phyloP scores from a whole-genome alignment of 768 basidiomycete species.

The Russula brevipes region DNA sequence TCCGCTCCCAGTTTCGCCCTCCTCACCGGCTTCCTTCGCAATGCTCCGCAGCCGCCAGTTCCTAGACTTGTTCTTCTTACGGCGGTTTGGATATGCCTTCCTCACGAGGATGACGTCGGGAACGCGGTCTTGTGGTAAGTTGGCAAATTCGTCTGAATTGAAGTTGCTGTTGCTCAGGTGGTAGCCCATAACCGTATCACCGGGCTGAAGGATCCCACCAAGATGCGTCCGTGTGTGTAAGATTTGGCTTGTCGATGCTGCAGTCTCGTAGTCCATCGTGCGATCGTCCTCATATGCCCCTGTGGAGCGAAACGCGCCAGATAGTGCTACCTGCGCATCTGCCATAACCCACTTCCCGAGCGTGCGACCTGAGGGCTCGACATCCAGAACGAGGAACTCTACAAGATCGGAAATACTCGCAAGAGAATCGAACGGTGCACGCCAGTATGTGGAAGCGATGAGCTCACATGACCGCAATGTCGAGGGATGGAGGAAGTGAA shows the following conservation, averaged over 20 bases:
- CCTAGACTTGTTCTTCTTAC: conserved; percentile 84
- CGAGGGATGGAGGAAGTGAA: conserved; percentile 86
- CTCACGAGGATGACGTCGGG: conserved; percentile 92
- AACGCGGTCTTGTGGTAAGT: conserved; percentile 57
- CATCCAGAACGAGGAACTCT: conserved; percentile 92
- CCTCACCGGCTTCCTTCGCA: conserved; percentile 86
- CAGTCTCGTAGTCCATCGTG: conserved; percentile 55
- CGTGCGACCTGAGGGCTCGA: conserved; percentile 73
- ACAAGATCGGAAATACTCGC: conserved; percentile 80
- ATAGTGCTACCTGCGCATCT: conserved; percentile 85
- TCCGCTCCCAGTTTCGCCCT: conserved; percentile 69
- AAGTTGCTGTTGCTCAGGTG: conserved; percentile 85
- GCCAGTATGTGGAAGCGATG: conserved; percentile 78
- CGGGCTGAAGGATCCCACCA: conserved; percentile 88
- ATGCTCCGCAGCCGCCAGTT: conserved; percentile 90
- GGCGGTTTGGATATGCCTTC: conserved; percentile 89
- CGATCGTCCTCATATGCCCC: conserved; percentile 37
- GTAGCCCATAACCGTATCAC: conserved; percentile 90
- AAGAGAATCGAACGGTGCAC: conserved; percentile 81
- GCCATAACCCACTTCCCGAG: conserved; percentile 80
- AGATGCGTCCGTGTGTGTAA: conserved; percentile 96
- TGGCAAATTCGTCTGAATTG: conserved; percentile 83
- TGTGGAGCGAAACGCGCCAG: conserved; percentile 68
- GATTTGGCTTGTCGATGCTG: conserved; percentile 64
- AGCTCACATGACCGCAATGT: conserved; percentile 84